Percentiles rank a stretch among this genome's conserved stretches.
These are phyloP conservation scores for Curvularia spicifera DNA, from an alignment of 2,329 filamentous ascomycete species.

Conservation along the genomic window DNA sequence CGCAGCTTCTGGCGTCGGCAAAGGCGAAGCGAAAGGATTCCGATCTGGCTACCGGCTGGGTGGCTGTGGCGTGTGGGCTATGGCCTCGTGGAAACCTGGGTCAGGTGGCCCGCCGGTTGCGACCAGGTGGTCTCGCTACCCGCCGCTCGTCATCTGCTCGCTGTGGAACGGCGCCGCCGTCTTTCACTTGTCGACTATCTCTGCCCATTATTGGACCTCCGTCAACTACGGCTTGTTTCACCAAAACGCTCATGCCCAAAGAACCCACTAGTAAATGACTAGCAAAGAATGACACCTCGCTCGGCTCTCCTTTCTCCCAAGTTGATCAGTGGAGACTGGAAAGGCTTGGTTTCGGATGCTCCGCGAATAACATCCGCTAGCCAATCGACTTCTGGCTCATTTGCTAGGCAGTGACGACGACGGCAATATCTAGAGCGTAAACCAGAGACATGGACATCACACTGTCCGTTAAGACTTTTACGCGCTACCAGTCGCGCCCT, in stretches of 20 bases:
- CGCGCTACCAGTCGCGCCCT: background rate
- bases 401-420: background rate
- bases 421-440: conserved; percentile 4
- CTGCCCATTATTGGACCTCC: conserved; percentile 18
- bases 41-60: conserved; percentile 14
- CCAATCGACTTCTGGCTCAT: conserved; percentile 9
- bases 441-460: conserved; percentile 2
- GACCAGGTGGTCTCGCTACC: conserved; percentile 17
- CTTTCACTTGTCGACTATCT: background rate
- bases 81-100: conserved; percentile 8
- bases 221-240: conserved; percentile 21
- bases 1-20: conserved; percentile 6
- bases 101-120: conserved; percentile 10
- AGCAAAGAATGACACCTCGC: conserved; percentile 5
- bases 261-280: conserved; percentile 13
- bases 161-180: conserved; percentile 16
- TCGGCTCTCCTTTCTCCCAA: conserved; percentile 7
- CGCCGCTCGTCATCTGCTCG: conserved; percentile 18
- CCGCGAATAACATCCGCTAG: conserved; percentile 6
- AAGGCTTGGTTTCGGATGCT: conserved; percentile 21
- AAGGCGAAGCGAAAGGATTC: conserved; percentile 3
- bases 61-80: conserved; percentile 14
- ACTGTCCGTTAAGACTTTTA: background rate
- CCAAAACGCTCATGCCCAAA: conserved; percentile 11
- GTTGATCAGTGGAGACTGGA: conserved; percentile 18